Base-by-base conservation (phyloP, 306 rosid species). In the Trifolium fragiferum region DNA sequence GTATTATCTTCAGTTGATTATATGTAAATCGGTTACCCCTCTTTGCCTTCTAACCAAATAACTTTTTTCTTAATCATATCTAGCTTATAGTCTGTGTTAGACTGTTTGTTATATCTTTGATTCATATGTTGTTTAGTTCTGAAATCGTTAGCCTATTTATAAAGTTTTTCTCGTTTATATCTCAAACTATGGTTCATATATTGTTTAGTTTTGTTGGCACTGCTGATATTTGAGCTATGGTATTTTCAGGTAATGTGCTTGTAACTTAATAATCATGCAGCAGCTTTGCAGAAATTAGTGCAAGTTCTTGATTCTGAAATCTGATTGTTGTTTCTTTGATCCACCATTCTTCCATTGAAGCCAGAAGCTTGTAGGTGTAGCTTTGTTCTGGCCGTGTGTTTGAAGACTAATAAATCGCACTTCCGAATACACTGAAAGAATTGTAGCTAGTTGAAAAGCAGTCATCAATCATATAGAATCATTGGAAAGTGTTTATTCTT, bases 251-350 rank as follows among this genome's bases (percentile, higher is more conserved):
- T 54, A 72, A 68, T 30, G 47, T 61, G 32, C 27, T 59, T 47
- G 18, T 53, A 67, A n/a, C 66, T 65, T n/a, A n/a, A n/a, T n/a
- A n/a, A 23, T 20, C 12, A 20, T 43, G 75, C 75, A n/a, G 49
- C 25, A 74, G 75, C 83, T 68, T 68, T 53, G 46, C 37, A 40
- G 70, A 80, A 76, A 76, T 76, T 46, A 60, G 70, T 37, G 57
- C 68, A 50, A n/a, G 15, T 43, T 43, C 6, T 13, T 16, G 54
- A 53, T 54, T 20, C 30, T 54, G 61, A 54, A 54, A 54, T 54
- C 32, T 20, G 61, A 27, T 19, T 4, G 21, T 10, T 54, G 61
- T 8, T 54, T 54, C 32, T 54, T 54, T 54, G 30, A 54, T 19
- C 30, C 19, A 54, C 60, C 32, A 54, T 19, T 53, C 60, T 53